These are phyloP conservation scores for Apiospora marii DNA, from an alignment of 2,329 filamentous ascomycete genomes.

Conservation along the genomic window DNA sequence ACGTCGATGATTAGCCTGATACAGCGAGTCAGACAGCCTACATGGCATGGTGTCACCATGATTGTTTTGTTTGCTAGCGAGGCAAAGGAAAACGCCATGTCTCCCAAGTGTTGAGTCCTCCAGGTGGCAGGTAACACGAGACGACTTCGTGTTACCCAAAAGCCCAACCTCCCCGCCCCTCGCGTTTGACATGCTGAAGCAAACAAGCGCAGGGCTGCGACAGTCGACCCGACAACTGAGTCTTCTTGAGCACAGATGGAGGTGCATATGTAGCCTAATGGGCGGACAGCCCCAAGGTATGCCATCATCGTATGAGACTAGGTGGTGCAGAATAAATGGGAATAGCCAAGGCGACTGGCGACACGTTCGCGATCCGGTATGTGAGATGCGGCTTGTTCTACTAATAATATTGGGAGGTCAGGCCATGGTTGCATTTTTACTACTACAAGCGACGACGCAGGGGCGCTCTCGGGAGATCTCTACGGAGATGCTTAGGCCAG, in stretches of 20 bases:
- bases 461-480: conserved; percentile 13
- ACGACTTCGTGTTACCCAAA: neutral
- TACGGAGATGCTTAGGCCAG: neutral
- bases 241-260: neutral
- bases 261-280: neutral
- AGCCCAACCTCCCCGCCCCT: neutral
- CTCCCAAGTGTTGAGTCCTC: conserved; percentile 6
- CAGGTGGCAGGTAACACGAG: conserved; percentile 4
- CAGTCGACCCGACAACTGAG: conserved; percentile 11
- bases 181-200: conserved; percentile 1
- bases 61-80: neutral
- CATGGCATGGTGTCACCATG: neutral
- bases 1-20: conserved; percentile 13
- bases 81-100: neutral
- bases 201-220: conserved; percentile 13
- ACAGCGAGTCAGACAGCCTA: conserved; percentile 16
- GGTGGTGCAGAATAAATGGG: conserved; percentile 3
- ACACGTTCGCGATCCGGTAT: neutral
- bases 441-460: conserved; percentile 16
- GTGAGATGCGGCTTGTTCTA: neutral
- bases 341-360: neutral
- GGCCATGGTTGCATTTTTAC: conserved; percentile 15
- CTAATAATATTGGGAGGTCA: conserved; percentile 9
- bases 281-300: neutral
- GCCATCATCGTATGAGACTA: neutral